A percentile compares a stretch with the other conserved stretches of the same genome.
Evolutionary conservation across 495 filamentous ascomycete genomes (phyloP).

Genomic region (Paragyromitra xinjiangensis): DNA sequence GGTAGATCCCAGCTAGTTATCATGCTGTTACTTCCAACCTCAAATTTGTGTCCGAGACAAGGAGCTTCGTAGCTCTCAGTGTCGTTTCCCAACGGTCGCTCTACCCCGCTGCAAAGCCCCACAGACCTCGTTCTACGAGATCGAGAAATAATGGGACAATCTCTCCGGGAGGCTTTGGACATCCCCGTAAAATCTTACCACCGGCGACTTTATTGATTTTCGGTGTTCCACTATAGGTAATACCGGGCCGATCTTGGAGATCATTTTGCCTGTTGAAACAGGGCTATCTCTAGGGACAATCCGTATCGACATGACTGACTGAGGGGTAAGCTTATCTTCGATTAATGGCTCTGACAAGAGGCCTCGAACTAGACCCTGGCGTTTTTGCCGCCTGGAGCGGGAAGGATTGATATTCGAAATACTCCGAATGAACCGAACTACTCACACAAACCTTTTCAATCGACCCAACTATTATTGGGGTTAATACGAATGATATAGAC

Average conservation of each 20-base stretch:
- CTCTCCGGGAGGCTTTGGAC: neutral
- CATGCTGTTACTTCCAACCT: neutral
- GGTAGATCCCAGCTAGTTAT: neutral
- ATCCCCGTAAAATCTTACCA: neutral
- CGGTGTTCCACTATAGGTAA: neutral
- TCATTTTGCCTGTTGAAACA: neutral
- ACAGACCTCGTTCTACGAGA: neutral
- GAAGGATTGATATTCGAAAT: neutral
- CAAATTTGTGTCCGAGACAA: neutral
- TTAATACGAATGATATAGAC: neutral
- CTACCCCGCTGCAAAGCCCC: neutral
- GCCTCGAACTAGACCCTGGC: neutral
- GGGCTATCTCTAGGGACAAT: neutral
- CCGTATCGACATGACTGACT: neutral
- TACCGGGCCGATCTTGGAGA: neutral
- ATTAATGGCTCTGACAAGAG: neutral
- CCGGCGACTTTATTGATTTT: neutral
- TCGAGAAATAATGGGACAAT: neutral
- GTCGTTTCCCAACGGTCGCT: neutral
- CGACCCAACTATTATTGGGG: neutral
- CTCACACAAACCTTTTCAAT: neutral
- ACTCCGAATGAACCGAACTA: neutral
- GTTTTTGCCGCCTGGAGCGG: neutral
- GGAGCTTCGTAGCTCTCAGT: neutral
- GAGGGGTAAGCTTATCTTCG: neutral